A percentile compares a stretch with the other conserved stretches of the same genome.
phyloP scores from a whole-genome alignment of 805 yeast genomes.

The Ogataea polymorpha region DNA sequence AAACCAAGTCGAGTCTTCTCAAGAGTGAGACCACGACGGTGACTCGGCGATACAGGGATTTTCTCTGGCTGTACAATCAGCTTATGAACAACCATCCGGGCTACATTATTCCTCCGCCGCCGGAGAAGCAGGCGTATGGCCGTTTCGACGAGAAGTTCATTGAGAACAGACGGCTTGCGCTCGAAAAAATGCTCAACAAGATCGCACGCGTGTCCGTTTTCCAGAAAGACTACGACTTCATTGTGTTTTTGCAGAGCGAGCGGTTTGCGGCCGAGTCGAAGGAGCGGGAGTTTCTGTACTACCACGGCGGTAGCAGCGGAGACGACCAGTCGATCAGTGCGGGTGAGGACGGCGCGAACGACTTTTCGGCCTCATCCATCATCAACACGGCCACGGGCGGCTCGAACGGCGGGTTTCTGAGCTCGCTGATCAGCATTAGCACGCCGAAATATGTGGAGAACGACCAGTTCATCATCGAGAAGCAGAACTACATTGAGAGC shows the following conservation, averaged over 20 bases:
- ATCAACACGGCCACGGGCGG: slow-evolving; percentile 21
- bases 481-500: slow-evolving; percentile 63
- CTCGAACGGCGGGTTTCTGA: slow-evolving; percentile 54
- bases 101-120: slow-evolving; percentile 88
- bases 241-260: slow-evolving; percentile 72
- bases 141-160: slow-evolving; percentile 87
- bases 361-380: slow-evolving; percentile 28
- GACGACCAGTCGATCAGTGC: slow-evolving; percentile 32
- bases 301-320: slow-evolving; percentile 30
- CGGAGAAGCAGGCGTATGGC: slow-evolving; percentile 91
- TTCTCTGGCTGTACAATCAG: slow-evolving; percentile 91
- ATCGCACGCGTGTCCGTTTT: slow-evolving; percentile 56
- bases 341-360: slow-evolving; percentile 18
- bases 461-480: slow-evolving; percentile 72
- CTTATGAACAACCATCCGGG: slow-evolving; percentile 87
- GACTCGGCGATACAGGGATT: slow-evolving; percentile 84
- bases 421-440: slow-evolving; percentile 64
- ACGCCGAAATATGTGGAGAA: slow-evolving; percentile 67
- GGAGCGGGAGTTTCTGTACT: slow-evolving; percentile 52
- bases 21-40: slow-evolving; percentile 49
- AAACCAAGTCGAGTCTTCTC: slow-evolving; percentile 42
- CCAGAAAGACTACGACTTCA: slow-evolving; percentile 71
- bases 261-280: slow-evolving; percentile 67
- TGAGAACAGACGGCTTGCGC: slow-evolving; percentile 76
- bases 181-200: slow-evolving; percentile 81